Evolutionary conservation across 257 asterid genomes (phyloP).

Genomic region (Petunia axillaris): DNA sequence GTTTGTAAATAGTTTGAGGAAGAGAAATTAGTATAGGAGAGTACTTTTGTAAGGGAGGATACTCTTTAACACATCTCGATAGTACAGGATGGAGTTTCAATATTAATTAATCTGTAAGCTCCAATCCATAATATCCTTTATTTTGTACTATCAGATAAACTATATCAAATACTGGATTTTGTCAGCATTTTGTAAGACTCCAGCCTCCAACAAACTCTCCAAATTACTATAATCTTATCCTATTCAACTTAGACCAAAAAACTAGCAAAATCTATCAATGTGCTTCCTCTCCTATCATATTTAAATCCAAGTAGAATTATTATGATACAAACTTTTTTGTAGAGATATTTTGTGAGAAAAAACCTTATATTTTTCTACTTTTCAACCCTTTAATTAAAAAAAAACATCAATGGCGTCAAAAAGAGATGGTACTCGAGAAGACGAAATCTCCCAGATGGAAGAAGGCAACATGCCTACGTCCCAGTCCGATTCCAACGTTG

Average conservation of each 20-base stretch:
- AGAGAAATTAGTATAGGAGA: not conserved
- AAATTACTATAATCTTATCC: not conserved
- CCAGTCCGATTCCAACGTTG: conserved; percentile 19
- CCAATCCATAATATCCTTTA: conserved; percentile 12
- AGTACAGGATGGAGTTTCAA: conserved; percentile 26
- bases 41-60: not conserved
- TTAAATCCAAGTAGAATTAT: no score
- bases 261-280: not conserved
- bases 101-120: not conserved
- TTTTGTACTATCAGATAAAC: not conserved
- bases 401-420: conserved; percentile 9
- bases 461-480: conserved; percentile 36
- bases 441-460: conserved; percentile 49
- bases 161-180: not conserved
- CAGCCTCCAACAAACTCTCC: conserved; percentile 8
- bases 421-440: conserved; percentile 29
- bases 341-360: not conserved
- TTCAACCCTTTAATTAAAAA: not conserved
- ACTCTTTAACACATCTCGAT: no score
- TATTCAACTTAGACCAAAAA: not conserved
- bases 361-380: not conserved
- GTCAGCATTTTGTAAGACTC: conserved; percentile 4
- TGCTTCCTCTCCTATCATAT: not conserved
- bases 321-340: not conserved
- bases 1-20: not conserved